Conservation (phyloP, 2,329 filamentous ascomycete genomes). For the Aspergillus oerlinghausenensis region DNA sequence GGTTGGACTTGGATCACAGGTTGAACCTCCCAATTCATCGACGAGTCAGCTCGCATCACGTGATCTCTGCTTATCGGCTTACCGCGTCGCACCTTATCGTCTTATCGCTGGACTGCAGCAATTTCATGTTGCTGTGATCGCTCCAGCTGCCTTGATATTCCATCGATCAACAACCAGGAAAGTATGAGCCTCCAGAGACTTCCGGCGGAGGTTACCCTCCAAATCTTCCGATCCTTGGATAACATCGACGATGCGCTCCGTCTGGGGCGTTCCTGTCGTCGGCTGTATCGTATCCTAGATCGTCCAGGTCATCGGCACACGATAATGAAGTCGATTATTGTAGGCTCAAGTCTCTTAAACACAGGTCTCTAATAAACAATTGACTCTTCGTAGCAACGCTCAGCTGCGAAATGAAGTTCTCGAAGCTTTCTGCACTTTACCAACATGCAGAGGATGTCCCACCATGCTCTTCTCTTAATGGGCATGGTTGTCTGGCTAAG, state of each 20-base stretch:
- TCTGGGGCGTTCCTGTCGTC: background rate
- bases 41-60: no score
- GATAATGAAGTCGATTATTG: background rate
- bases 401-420: constrained; percentile 2
- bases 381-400: background rate
- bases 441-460: constrained; percentile 9
- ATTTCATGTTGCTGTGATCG: no score
- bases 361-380: background rate
- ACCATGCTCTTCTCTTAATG: constrained; percentile 1
- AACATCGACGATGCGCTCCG: background rate
- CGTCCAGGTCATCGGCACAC: background rate
- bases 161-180: no score
- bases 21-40: no score
- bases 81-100: no score
- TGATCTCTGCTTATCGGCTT: no score
- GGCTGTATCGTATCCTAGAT: background rate
- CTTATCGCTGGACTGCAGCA: no score
- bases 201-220: background rate
- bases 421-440: constrained; percentile 10
- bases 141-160: no score
- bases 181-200: background rate
- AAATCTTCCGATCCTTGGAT: background rate
- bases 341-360: background rate
- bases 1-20: no score
- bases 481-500: constrained; percentile 1